These are phyloP conservation scores for Ambispora gerdemannii DNA, from an alignment of 192 early-diverging fungal species.

Conservation along the genomic window DNA sequence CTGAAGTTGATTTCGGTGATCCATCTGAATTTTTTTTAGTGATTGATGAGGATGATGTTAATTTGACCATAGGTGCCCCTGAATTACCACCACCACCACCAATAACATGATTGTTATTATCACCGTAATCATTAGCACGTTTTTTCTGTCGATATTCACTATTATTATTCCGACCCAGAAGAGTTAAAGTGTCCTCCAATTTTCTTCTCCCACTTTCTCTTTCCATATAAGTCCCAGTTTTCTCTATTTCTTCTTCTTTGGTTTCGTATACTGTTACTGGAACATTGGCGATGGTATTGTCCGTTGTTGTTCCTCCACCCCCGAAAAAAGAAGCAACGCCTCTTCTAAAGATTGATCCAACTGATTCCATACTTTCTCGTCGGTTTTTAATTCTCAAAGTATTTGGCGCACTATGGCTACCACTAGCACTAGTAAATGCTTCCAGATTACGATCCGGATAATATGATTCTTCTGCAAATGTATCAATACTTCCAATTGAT, in stretches of 20 bases:
- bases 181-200: slow-evolving; percentile 5
- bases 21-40: slow-evolving; percentile 6
- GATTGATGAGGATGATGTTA: slow-evolving; percentile 17
- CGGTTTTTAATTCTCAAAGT: slow-evolving; percentile 7
- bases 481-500: slow-evolving; percentile 31
- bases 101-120: neutral
- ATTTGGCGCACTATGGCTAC: neutral
- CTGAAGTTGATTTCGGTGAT: neutral
- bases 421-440: neutral
- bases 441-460: slow-evolving; percentile 25
- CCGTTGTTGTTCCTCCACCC: neutral
- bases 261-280: neutral
- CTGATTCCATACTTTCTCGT: slow-evolving; percentile 23
- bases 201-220: slow-evolving; percentile 13
- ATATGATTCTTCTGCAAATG: slow-evolving; percentile 30
- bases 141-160: neutral
- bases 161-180: slow-evolving; percentile 1
- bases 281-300: neutral
- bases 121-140: neutral
- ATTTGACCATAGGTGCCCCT: neutral
- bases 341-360: slow-evolving; percentile 16
- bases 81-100: neutral
- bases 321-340: slow-evolving; percentile 22
- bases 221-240: slow-evolving; percentile 12
- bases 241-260: slow-evolving; percentile 10